Evolutionary conservation across 148 eudicot species (phyloP).

Genomic region (Cornus controversa): DNA sequence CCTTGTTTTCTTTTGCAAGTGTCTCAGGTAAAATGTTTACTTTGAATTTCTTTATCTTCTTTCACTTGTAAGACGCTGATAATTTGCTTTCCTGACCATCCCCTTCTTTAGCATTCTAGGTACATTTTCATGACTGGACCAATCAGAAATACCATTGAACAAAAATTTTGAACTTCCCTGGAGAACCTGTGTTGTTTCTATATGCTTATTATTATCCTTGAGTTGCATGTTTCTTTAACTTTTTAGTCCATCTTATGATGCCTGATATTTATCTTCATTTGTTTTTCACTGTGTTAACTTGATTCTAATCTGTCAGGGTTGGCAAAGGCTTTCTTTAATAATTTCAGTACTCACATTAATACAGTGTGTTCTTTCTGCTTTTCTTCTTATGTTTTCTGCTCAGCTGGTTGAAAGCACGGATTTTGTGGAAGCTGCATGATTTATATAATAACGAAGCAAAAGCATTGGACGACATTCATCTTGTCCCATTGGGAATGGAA

Average conservation of each 20-base stretch:
- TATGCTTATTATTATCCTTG: not conserved
- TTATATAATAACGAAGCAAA: constrained; percentile 51
- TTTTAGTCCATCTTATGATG: not conserved
- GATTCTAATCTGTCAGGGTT: not conserved
- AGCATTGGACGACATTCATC: constrained; percentile 60
- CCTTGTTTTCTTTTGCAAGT: not conserved
- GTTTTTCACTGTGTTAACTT: not conserved
- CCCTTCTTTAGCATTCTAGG: too few species aligned
- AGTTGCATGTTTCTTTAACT: not conserved
- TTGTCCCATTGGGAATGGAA: constrained; percentile 51
- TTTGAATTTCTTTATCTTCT: too few species aligned
- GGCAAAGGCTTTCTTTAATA: too few species aligned
- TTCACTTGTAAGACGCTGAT: not conserved
- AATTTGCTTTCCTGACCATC: too few species aligned
- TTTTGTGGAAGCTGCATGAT: constrained; percentile 70
- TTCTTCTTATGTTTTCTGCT: constrained; percentile 6
- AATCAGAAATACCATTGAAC: not conserved
- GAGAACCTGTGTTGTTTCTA: too few species aligned
- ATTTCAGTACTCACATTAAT: not conserved
- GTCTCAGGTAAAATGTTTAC: too few species aligned
- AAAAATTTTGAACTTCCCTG: too few species aligned
- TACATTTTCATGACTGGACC: not conserved
- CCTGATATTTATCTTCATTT: not conserved
- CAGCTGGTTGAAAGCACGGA: constrained; percentile 82
- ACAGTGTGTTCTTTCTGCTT: not conserved